Base-by-base conservation (phyloP, 1,284 basidiomycete genomes). In the Gastroboletus turbinatus region DNA sequence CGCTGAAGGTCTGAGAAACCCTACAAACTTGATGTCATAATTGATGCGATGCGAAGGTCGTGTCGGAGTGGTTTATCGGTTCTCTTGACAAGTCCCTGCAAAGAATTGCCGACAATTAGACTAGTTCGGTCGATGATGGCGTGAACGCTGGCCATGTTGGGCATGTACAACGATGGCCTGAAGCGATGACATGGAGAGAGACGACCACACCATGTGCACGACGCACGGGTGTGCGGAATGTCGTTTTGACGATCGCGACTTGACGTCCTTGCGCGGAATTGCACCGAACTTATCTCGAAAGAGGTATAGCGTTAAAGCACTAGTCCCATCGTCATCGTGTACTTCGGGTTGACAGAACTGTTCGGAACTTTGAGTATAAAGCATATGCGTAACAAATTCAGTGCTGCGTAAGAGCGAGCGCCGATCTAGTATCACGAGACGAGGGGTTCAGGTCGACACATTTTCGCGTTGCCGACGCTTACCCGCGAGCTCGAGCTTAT, bases 381-480 rank as follows among this genome's bases (percentile, higher is more conserved):
- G 5, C 3, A 23, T 16, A 27, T 17, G 21, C 7, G 35, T 38
- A n/a, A 38, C n/a, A 38, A 23, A 16, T 40, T 23, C 19, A 6
- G 13, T 8, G 39, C 39, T 13, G 39, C 14, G 10, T 16, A 40
- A 23, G 11, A 17, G 13, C 21, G 3, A 21, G 8, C 21, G 39
- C 13, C 13, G 39, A 40, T 40, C 39, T 40, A n/a, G n/a, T n/a
- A 16, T 7, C 13, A 36, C 35, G 17, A 36, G 33, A 32, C 30
- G 30, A 35, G 16, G 5, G 17, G 36, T 14, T 13, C 11, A 16
- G 36, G 38, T 62, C 10, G 35, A 46, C 23, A n/a, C n/a, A n/a
- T n/a, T n/a, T 21, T 23, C n/a, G 44, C 27, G 6, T 40, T 60
- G 43, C 52, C 61, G 59, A 63, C 61, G 47, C 32, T 14, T 44